A percentile compares a stretch with the other conserved stretches of the same genome.
These are phyloP conservation scores for Agaricus subrufescens DNA, from an alignment of 768 basidiomycete species.

Conservation along the genomic window DNA sequence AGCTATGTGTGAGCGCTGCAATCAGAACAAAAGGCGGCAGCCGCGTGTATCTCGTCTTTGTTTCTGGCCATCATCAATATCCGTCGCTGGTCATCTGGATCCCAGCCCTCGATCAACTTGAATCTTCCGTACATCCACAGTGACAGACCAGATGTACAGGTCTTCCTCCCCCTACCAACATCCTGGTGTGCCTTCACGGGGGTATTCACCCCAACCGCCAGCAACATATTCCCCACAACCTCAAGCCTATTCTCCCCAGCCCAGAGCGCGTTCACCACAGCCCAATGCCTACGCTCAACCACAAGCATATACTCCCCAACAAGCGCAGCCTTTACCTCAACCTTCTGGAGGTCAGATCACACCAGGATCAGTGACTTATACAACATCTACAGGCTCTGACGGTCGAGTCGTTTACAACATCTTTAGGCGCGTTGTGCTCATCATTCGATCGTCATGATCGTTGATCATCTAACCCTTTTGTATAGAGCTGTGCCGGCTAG, in stretches of 20 bases:
- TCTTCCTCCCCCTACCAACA: constrained; percentile 18
- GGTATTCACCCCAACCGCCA: neutral
- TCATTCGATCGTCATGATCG: neutral
- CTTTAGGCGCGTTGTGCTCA: constrained; percentile 44
- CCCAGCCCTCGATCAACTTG: neutral
- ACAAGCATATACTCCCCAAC: neutral
- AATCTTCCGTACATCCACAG: neutral
- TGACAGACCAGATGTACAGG: constrained; percentile 13
- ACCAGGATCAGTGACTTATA: constrained; percentile 71
- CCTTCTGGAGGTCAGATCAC: constrained; percentile 37
- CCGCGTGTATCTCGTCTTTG: neutral
- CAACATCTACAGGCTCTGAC: constrained; percentile 57
- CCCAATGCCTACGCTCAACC: neutral
- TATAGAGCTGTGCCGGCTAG: constrained; percentile 69
- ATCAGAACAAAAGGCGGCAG: neutral
- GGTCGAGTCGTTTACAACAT: constrained; percentile 64
- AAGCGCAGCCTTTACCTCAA: neutral
- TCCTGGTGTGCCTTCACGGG: constrained; percentile 9
- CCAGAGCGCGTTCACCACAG: constrained; percentile 13
- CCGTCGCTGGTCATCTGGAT: neutral
- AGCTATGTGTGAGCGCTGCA: neutral
- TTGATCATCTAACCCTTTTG: constrained; percentile 15
- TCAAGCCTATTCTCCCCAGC: constrained; percentile 9
- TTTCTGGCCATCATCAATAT: neutral
- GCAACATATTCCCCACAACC: constrained; percentile 3